phyloP scores from a whole-genome alignment of 2,329 filamentous ascomycete genomes.

The Triangularia verruculosa region DNA sequence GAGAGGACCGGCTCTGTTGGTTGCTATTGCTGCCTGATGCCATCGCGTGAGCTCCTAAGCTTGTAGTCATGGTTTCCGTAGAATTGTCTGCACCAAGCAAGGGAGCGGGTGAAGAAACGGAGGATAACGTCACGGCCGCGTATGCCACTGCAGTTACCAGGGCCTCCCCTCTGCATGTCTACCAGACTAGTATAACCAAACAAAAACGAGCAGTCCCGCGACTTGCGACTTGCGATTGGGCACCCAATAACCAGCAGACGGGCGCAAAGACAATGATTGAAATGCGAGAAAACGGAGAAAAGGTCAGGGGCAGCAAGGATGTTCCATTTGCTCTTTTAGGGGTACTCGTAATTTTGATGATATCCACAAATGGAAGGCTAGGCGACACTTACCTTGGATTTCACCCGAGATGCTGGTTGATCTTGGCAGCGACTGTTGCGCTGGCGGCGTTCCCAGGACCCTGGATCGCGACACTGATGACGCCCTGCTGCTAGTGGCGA shows the following conservation, averaged over 20 bases:
- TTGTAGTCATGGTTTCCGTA: neutral
- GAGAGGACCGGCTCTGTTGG: neutral
- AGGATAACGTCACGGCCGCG: constrained; percentile 2
- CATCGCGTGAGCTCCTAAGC: constrained; percentile 11
- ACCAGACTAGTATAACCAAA: neutral
- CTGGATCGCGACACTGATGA: constrained; percentile 8
- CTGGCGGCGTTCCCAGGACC: neutral
- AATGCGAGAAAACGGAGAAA: neutral
- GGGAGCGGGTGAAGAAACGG: neutral
- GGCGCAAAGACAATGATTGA: neutral
- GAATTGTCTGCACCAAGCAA: neutral
- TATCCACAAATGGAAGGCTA: constrained; percentile 8
- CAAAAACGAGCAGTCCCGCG: neutral
- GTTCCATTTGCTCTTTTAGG: neutral
- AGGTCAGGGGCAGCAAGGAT: neutral
- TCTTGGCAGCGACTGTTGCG: constrained; percentile 17
- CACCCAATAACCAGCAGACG: neutral
- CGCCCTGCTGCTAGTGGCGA: constrained; percentile 7
- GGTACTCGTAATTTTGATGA: constrained; percentile 3
- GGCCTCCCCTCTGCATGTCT: neutral
- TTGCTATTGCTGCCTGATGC: constrained; percentile 15
- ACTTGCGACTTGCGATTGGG: neutral
- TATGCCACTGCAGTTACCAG: neutral
- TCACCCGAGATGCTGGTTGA: constrained; percentile 18
- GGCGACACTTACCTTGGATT: constrained; percentile 19